Evolutionary conservation across 176 grass and related monocot species (phyloP), one percentile per base, ranked within the genome.

Genomic region (Oryza glaberrima): DNA sequence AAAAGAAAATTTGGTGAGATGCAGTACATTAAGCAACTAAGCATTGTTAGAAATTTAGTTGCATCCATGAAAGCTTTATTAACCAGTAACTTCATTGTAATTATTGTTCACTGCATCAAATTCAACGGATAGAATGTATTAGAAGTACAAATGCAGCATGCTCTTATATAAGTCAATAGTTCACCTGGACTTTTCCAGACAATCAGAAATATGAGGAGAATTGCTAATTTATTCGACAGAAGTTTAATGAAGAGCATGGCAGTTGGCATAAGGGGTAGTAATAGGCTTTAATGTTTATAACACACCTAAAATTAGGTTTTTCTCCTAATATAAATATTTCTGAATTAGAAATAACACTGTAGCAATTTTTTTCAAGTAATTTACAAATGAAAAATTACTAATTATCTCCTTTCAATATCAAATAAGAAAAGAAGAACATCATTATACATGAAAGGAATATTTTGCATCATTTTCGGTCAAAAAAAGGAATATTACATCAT

Each of bases 11-110:
- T 45, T 9, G 16, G 8, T 71, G 13, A 65, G 23, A 48, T 95
- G 15, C 83, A 15, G 88, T 32, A 32, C 30, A 92, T 1, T 44
- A 44, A 11, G 43, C 43, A 10, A 75, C 6, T 95, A 90, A 56
- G 92, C 90, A 84, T 90, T 85, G 14, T 90, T 86, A 83, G 16
- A 54, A 19, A 54, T 1, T 54, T 54, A 54, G 51, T 54, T 54
- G 51, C 51, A 38, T 17, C 9, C 7, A 69, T 49, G 79, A 77
- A 87, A 63, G 36, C 25, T 78, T 58, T 20, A 36, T 15, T 5
- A 72, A 61, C n/a, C 49, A 60, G 28, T 2, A 61, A 45, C 34
- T 72, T 61, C 25, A 65, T 15, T 82, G 32, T 9, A 4, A 30
- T 74, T 46, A 30, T 74, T 46, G 25, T 5, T 61, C 49, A 2